Evolutionary conservation across 345 rosid genomes (phyloP).

Genomic region (Eucalyptus erythrocorys): DNA sequence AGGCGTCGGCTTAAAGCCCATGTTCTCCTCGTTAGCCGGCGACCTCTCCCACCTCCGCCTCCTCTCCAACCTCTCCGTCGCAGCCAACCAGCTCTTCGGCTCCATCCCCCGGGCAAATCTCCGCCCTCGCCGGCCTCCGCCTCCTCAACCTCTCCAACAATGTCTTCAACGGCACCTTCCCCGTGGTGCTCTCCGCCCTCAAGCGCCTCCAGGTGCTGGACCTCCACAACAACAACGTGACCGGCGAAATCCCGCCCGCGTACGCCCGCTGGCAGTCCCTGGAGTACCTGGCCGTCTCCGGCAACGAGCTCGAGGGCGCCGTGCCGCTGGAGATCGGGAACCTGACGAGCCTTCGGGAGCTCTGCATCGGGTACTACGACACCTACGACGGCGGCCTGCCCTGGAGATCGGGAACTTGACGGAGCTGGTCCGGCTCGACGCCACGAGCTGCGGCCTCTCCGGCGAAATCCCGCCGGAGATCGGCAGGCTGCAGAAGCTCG

Average conservation of each 20-base stretch:
- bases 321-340: slow-evolving; percentile 41
- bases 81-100: slow-evolving; percentile 51
- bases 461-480: slow-evolving; percentile 33
- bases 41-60: slow-evolving; percentile 47
- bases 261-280: slow-evolving; percentile 52
- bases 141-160: slow-evolving; percentile 87
- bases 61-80: slow-evolving; percentile 50
- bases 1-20: slow-evolving; percentile 39
- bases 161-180: slow-evolving; percentile 64
- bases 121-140: slow-evolving; percentile 45
- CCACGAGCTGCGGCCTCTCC: slow-evolving; percentile 32
- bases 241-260: slow-evolving; percentile 40
- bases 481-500: slow-evolving; percentile 28
- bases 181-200: slow-evolving; percentile 39
- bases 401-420: slow-evolving; percentile 36
- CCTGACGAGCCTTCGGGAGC: slow-evolving; percentile 34
- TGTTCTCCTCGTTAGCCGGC: too few relatives aligned
- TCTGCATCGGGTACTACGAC: slow-evolving; percentile 77
- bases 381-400: slow-evolving; percentile 26
- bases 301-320: slow-evolving; percentile 49
- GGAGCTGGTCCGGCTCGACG: slow-evolving; percentile 27
- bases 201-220: slow-evolving; percentile 65
- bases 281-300: slow-evolving; percentile 36
- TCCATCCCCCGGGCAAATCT: slow-evolving; percentile 57
- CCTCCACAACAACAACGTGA: slow-evolving; percentile 85